phyloP scores from a whole-genome alignment of 306 rosid genomes.

The Gleditsia sinensis region DNA sequence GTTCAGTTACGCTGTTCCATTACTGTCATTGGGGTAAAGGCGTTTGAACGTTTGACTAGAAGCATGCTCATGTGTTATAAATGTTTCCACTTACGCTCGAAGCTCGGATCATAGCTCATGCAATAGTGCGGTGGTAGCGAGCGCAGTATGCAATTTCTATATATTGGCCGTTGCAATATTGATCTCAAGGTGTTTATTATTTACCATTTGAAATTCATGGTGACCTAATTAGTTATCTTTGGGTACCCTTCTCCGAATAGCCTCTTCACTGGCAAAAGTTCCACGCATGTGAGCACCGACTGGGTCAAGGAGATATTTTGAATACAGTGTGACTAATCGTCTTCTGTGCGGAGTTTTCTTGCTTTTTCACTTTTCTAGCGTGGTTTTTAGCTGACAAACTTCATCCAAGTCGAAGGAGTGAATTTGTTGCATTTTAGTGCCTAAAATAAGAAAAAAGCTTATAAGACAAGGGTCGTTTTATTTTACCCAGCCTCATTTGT shows the following conservation, averaged over 20 bases:
- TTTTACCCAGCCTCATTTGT: background rate
- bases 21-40: background rate
- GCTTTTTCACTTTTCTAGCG: background rate
- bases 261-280: background rate
- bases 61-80: background rate
- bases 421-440: background rate
- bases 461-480: background rate
- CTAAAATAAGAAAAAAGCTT: background rate
- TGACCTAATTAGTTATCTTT: background rate
- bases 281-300: background rate
- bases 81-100: background rate
- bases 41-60: conserved; percentile 31
- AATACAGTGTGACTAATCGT: background rate
- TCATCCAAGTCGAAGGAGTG: background rate
- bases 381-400: background rate
- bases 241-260: background rate
- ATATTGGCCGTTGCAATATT: background rate
- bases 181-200: background rate
- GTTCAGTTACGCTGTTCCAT: conserved; percentile 15
- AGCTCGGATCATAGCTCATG: background rate
- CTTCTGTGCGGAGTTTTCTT: background rate
- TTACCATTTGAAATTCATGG: background rate
- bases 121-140: background rate
- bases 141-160: background rate
- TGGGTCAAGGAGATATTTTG: background rate